A percentile compares a stretch with the other conserved stretches of the same genome.
phyloP scores from a whole-genome alignment of 2,329 filamentous ascomycete species.

The Aspergillus neoniger region DNA sequence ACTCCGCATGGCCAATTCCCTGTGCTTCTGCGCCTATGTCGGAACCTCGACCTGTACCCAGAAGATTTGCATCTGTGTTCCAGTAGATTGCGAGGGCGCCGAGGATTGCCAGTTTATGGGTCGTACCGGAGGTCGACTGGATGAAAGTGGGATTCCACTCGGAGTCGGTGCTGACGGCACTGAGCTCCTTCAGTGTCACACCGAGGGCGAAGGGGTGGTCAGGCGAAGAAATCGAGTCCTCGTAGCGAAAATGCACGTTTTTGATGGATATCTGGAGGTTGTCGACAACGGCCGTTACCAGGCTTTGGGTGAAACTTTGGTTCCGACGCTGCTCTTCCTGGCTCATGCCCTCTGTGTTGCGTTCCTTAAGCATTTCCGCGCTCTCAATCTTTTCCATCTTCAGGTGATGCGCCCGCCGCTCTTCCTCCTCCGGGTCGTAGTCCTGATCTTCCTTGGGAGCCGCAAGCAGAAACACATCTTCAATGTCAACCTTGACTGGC shows the following conservation, averaged over 20 bases:
- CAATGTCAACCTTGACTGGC: slow-evolving; percentile 90
- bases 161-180: slow-evolving; percentile 91
- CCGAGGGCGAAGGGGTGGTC: slow-evolving; percentile 94
- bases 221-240: slow-evolving; percentile 92
- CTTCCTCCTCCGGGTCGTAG: slow-evolving; percentile 91
- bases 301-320: slow-evolving; percentile 93
- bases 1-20: slow-evolving; percentile 67
- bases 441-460: slow-evolving; percentile 94
- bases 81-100: slow-evolving; percentile 93
- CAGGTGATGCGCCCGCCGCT: slow-evolving; percentile 78
- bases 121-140: slow-evolving; percentile 77
- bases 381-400: slow-evolving; percentile 99
- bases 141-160: slow-evolving; percentile 97
- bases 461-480: slow-evolving; percentile 94
- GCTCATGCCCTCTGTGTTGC: slow-evolving; percentile 88
- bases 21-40: slow-evolving; percentile 60
- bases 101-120: slow-evolving; percentile 90
- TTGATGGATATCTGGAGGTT: slow-evolving; percentile 97
- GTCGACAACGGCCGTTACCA: slow-evolving; percentile 96
- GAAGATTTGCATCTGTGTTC: slow-evolving; percentile 88
- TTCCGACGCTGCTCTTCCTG: slow-evolving; percentile 95
- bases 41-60: slow-evolving; percentile 78
- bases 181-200: slow-evolving; percentile 91
- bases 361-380: slow-evolving; percentile 89
- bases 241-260: slow-evolving; percentile 97